A percentile compares a stretch with the other conserved stretches of the same genome.
Conservation (phyloP, 139 green algal genomes). For the Chlamydomonas sphaeroides region DNA sequence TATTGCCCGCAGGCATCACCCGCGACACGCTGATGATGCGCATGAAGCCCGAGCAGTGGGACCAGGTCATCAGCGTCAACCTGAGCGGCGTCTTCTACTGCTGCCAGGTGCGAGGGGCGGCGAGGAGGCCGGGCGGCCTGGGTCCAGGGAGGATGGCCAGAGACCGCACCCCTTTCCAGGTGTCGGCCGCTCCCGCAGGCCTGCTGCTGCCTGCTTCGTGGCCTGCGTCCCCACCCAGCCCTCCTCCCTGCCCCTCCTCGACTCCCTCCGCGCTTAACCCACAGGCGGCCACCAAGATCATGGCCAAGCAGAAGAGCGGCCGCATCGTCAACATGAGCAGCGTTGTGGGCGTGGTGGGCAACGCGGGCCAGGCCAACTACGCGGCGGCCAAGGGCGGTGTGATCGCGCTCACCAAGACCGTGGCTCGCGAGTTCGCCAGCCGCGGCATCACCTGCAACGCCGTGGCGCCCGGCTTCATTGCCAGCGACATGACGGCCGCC, state of each 20-base stretch:
- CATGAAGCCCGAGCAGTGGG: constrained; percentile 98
- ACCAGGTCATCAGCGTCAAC: constrained; percentile 98
- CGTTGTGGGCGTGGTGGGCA: constrained; percentile 95
- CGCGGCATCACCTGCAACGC: constrained; percentile 88
- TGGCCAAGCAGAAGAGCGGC: constrained; percentile 88
- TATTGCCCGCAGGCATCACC: constrained; percentile 92
- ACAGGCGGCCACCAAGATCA: constrained; percentile 92
- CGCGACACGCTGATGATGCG: constrained; percentile 96
- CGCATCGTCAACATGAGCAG: constrained; percentile 98
- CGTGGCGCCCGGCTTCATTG: constrained; percentile 92
- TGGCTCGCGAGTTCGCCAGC: constrained; percentile 81
- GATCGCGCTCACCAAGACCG: constrained; percentile 89
- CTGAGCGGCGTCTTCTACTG: constrained; percentile 94
- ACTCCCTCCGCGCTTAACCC: not conserved
- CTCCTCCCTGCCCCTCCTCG: too few species aligned
- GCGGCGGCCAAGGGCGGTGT: constrained; percentile 89
- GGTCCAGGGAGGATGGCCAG: too few species aligned
- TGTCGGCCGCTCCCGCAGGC: too few species aligned
- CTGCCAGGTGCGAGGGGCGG: constrained; percentile 70
- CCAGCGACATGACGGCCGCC: constrained; percentile 85
- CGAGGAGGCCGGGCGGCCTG: not conserved
- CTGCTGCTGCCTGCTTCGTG: too few species aligned
- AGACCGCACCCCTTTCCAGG: too few species aligned
- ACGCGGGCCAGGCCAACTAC: constrained; percentile 93
- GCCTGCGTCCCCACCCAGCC: too few species aligned